A percentile compares a stretch with the other conserved stretches of the same genome.
phyloP scores from a whole-genome alignment of 208 protist genomes.

The Balamuthia mandrillaris region DNA sequence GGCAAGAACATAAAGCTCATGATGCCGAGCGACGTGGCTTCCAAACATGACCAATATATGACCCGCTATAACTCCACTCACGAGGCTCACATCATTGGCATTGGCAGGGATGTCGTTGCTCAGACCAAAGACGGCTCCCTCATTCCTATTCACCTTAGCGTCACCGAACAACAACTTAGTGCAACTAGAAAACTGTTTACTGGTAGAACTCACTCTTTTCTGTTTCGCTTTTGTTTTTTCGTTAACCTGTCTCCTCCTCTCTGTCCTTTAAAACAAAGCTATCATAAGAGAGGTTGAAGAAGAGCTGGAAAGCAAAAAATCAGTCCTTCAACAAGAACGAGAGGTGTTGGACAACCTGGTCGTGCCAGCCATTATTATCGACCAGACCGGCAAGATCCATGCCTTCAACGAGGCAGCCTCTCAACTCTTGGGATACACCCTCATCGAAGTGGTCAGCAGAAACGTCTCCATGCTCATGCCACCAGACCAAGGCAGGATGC shows the following conservation, averaged over 20 bases:
- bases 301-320: background rate
- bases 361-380: background rate
- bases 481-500: background rate
- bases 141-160: background rate
- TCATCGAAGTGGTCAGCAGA: background rate
- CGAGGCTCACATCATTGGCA: background rate
- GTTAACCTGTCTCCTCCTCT: background rate
- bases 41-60: background rate
- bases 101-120: background rate
- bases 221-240: too few species aligned
- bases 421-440: background rate
- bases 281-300: background rate
- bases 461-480: slow-evolving; percentile 24
- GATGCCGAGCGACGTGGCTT: background rate
- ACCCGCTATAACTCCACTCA: background rate
- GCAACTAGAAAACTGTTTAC: background rate
- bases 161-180: background rate
- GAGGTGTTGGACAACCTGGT: background rate
- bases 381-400: slow-evolving; percentile 4
- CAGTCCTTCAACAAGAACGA: background rate
- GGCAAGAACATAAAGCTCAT: slow-evolving; percentile 17
- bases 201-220: background rate
- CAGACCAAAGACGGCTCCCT: background rate
- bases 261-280: too few species aligned
- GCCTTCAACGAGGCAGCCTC: background rate